These are phyloP conservation scores for Mesembryanthemum crystallinum DNA, from an alignment of 148 eudicot genomes.

Conservation along the genomic window DNA sequence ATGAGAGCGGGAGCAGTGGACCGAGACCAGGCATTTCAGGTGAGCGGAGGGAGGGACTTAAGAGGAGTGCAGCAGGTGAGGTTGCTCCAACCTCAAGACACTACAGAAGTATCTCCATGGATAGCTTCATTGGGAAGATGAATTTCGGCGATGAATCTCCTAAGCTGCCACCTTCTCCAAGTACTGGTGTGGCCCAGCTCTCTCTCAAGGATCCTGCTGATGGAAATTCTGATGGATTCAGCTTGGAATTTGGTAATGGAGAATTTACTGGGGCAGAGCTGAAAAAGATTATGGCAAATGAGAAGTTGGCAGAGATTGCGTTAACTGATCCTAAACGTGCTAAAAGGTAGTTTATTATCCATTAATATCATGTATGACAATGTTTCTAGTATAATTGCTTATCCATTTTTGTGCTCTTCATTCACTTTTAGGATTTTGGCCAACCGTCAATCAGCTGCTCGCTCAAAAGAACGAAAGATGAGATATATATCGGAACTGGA, in stretches of 20 bases:
- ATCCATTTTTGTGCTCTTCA: not conserved
- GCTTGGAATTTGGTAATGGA: constrained; percentile 87
- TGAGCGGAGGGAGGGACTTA: constrained; percentile 42
- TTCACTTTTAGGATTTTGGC: constrained; percentile 67
- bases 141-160: constrained; percentile 70
- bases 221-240: constrained; percentile 48
- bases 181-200: constrained; percentile 57
- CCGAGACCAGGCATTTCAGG: constrained; percentile 22
- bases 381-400: not conserved
- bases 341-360: constrained; percentile 55
- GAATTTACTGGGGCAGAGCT: constrained; percentile 82
- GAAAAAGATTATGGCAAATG: constrained; percentile 94
- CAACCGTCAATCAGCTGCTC: constrained; percentile 95
- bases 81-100: constrained; percentile 70
- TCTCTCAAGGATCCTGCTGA: constrained; percentile 65
- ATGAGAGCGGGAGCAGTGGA: constrained; percentile 56
- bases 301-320: constrained; percentile 87
- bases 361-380: not conserved
- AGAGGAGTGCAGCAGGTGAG: constrained; percentile 67
- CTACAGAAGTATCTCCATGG: constrained; percentile 86
- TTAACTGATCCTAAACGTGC: constrained; percentile 87
- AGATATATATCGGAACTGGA: constrained; percentile 89
- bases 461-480: constrained; percentile 90
- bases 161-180: constrained; percentile 70
- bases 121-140: constrained; percentile 78